Evolutionary conservation across 2,329 filamentous ascomycete genomes (phyloP).

Genomic region (Fusarium agapanthi): DNA sequence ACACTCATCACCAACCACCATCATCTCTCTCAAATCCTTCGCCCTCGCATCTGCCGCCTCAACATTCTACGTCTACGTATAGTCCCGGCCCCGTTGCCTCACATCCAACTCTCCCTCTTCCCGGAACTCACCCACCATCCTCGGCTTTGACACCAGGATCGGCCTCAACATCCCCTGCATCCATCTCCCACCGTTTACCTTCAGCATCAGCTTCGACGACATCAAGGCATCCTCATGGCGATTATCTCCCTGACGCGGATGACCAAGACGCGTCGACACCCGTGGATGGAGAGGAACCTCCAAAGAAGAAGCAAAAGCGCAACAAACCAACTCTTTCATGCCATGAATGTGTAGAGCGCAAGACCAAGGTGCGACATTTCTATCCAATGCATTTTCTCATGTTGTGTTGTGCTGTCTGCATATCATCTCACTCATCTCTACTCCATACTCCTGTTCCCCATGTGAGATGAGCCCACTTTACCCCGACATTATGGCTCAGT

Average conservation of each 20-base stretch:
- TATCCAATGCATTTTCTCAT: conserved; percentile 7
- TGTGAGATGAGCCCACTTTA: conserved; percentile 32
- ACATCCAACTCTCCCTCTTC: conserved; percentile 25
- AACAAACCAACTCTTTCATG: conserved; percentile 86
- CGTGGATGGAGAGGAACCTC: conserved; percentile 49
- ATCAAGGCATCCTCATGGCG: conserved; percentile 28
- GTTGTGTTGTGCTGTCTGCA: neutral
- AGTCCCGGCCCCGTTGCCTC: conserved; percentile 22
- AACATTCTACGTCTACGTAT: conserved; percentile 35
- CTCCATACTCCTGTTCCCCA: neutral
- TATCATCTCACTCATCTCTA: neutral
- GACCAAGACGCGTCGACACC: conserved; percentile 35
- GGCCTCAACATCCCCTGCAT: conserved; percentile 42
- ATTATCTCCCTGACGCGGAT: conserved; percentile 30
- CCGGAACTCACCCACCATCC: conserved; percentile 28
- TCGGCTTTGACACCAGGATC: conserved; percentile 42
- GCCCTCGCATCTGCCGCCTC: conserved; percentile 28
- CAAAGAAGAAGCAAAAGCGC: conserved; percentile 79
- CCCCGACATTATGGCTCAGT: neutral
- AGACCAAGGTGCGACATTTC: conserved; percentile 71
- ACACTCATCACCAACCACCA: conserved; percentile 32
- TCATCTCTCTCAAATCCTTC: conserved; percentile 28
- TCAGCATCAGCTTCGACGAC: conserved; percentile 31
- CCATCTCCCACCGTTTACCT: conserved; percentile 37
- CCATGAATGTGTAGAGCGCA: conserved; percentile 81